A percentile compares a stretch with the other conserved stretches of the same genome.
Evolutionary conservation across 1,284 basidiomycete species (phyloP).

Genomic region (Leccinum fuscescens): DNA sequence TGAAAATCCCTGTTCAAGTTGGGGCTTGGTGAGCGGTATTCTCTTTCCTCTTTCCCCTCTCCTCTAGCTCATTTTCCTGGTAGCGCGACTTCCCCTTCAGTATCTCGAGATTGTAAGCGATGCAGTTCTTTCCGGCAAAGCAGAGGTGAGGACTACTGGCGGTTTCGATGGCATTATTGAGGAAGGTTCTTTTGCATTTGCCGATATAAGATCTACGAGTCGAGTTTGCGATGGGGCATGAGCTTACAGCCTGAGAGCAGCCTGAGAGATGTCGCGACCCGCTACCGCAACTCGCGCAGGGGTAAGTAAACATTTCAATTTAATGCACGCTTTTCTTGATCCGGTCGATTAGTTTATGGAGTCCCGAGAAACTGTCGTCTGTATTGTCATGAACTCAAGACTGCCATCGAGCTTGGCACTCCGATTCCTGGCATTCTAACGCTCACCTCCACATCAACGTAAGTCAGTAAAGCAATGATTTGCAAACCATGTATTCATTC

Average conservation of each 20-base stretch:
- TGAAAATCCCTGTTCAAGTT: constrained; percentile 87
- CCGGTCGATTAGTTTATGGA: constrained; percentile 80
- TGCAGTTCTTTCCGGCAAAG: constrained; percentile 91
- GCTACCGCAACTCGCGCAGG: constrained; percentile 94
- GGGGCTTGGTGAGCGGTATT: constrained; percentile 79
- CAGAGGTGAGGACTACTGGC: constrained; percentile 98
- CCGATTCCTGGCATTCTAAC: constrained; percentile 92
- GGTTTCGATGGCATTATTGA: constrained; percentile 98
- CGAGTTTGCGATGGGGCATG: constrained; percentile 97
- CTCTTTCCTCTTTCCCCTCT: background rate
- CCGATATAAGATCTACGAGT: constrained; percentile 99
- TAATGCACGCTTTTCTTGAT: constrained; percentile 13
- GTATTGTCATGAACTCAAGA: constrained; percentile 95
- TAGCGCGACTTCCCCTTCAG: constrained; percentile 92
- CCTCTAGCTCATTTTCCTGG: constrained; percentile 7
- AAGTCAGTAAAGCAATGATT: constrained; percentile 34
- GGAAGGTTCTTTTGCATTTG: constrained; percentile 96
- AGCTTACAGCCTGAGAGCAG: constrained; percentile 40
- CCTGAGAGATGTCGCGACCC: constrained; percentile 95
- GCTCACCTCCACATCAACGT: constrained; percentile 96
- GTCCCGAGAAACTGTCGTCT: constrained; percentile 95
- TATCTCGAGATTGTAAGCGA: constrained; percentile 98
- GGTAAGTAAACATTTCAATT: constrained; percentile 41
- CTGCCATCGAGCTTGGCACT: constrained; percentile 90
- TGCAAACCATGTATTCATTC: constrained; percentile 11